Evolutionary conservation across 169 alveolate genomes (phyloP), one percentile per base, ranked within the genome.

Genomic region (Babesia gibsoni): DNA sequence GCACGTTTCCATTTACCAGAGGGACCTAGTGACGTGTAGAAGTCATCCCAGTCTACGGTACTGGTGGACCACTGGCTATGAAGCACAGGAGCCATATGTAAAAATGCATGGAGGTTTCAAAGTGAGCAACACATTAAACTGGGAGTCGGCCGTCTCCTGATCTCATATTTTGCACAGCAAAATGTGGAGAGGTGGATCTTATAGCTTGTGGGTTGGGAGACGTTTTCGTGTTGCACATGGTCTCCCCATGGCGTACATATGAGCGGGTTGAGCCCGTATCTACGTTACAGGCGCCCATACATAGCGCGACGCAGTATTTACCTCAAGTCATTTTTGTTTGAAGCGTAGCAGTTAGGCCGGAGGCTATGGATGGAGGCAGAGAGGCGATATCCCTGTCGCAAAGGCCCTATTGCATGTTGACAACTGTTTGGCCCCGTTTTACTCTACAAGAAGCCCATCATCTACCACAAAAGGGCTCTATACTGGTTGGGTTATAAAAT

Each of bases 211-310:
- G 46, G 16, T 39, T 12, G 20, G 46, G 46, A 39, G 46, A 39
- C 46, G 46, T 39, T 39, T 39, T 39, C 16, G 46, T 16, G 46
- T 10, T 39, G 46, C 10, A 39, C 16, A 39, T 12, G 46, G 70
- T 59, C 70, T 59, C 57, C 70, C 70, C 70, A 59, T 23, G 70
- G 20, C 56, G 56, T 39, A 18, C 30, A 37, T 35, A 56, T 14
- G 35, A 30, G 16, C 39, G n/a, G n/a, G n/a, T n/a, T n/a, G n/a
- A n/a, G n/a, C n/a, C n/a, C n/a, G n/a, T n/a, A n/a, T n/a, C n/a
- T n/a, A n/a, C n/a, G n/a, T n/a, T n/a, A n/a, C n/a, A n/a, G n/a
- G n/a, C n/a, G n/a, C n/a, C n/a, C n/a, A n/a, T n/a, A n/a, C n/a
- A n/a, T n/a, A n/a, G n/a, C n/a, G n/a, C n/a, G n/a, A n/a, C n/a